Base-by-base conservation (phyloP, 2,329 filamentous ascomycete genomes). In the Cladophialophora immunda region DNA sequence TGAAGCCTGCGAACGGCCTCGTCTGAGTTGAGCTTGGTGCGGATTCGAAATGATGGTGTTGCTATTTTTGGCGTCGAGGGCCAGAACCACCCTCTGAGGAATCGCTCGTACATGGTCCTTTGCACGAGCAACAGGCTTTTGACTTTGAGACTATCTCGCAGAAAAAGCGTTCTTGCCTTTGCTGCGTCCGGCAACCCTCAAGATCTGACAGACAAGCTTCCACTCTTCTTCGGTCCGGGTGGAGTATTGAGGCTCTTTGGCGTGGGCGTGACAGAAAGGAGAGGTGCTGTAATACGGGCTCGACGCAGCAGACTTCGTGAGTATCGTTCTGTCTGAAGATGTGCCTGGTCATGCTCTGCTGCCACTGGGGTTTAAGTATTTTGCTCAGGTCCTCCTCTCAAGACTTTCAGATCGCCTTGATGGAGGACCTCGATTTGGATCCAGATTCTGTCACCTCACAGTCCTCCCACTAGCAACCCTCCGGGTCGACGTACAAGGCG, bases 21-120 rank as follows among this genome's bases (percentile, higher is more conserved):
- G 7, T 63, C 29, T 36, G 58, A 50, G 54, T 62, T 66, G 55
- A 68, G 62, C 17, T 62, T 65, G 47, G 50, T 63, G 29, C 29
- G 53, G 7, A 68, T 36, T 19, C n/a, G 50, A 55, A 63, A 68
- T 19, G 58, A 36, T 25, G n/a, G 34, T 15, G 52, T 29, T 45
- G 17, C 25, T 34, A 17, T 45, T 50, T 50, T 45, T 59, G 4
- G n/a, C 13, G 27, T 47, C 15, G n/a, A 27, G 25, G 27, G 17
- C 36, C 29, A 17, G 15, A 59, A 27, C 57, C 36, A 50, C 41
- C 22, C 25, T 8, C 9, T 59, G 38, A 30, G 25, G 7, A 50
- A 50, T 13, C 13, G 45, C 25, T 9, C 4, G 13, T 50, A 19
- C 19, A 50, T 50, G 45, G 45, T 25, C 13, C n/a, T 47, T 47